Evolutionary conservation across 768 basidiomycete species (phyloP).

Genomic region (Strobilomyces dryophilus): DNA sequence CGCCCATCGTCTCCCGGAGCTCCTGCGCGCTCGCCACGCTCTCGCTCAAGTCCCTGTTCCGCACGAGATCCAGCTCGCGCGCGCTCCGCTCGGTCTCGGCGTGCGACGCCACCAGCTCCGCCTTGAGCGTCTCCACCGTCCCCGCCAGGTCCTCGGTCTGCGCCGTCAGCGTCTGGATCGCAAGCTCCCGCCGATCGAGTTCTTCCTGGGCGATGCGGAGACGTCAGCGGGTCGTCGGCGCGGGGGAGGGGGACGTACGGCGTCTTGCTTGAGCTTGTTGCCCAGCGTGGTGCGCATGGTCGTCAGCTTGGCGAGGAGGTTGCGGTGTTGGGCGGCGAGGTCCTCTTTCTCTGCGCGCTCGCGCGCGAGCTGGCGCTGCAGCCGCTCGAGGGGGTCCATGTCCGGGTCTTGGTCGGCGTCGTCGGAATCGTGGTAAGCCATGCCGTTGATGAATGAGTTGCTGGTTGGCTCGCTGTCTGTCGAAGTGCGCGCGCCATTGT

Average conservation of each 20-base stretch:
- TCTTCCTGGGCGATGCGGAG: slow-evolving; percentile 69
- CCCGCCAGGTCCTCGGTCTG: slow-evolving; percentile 70
- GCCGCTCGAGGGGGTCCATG: slow-evolving; percentile 49
- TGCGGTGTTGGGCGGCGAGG: slow-evolving; percentile 81
- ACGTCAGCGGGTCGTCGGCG: background rate
- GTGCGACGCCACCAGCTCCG: slow-evolving; percentile 73
- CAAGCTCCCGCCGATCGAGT: slow-evolving; percentile 87
- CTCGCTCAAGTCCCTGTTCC: slow-evolving; percentile 65
- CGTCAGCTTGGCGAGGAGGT: slow-evolving; percentile 82
- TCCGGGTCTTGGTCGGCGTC: slow-evolving; percentile 40
- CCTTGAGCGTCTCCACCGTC: slow-evolving; percentile 75
- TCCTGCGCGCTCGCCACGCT: slow-evolving; percentile 69
- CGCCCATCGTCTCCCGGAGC: slow-evolving; percentile 75
- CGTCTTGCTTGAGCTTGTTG: slow-evolving; percentile 93
- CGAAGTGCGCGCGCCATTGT: slow-evolving; percentile 34
- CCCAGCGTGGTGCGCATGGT: slow-evolving; percentile 91
- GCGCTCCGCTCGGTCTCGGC: slow-evolving; percentile 71
- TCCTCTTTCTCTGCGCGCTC: slow-evolving; percentile 84
- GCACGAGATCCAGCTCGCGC: slow-evolving; percentile 63
- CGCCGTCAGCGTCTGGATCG: slow-evolving; percentile 70
- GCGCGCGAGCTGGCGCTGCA: slow-evolving; percentile 72
- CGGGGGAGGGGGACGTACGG: slow-evolving; percentile 53
- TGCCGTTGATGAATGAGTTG: slow-evolving; percentile 30
- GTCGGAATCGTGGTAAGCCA: slow-evolving; percentile 32
- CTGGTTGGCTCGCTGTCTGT: slow-evolving; percentile 39